Base-by-base conservation (phyloP, 2,329 filamentous ascomycete genomes). In the Penicillium psychrosexuale region DNA sequence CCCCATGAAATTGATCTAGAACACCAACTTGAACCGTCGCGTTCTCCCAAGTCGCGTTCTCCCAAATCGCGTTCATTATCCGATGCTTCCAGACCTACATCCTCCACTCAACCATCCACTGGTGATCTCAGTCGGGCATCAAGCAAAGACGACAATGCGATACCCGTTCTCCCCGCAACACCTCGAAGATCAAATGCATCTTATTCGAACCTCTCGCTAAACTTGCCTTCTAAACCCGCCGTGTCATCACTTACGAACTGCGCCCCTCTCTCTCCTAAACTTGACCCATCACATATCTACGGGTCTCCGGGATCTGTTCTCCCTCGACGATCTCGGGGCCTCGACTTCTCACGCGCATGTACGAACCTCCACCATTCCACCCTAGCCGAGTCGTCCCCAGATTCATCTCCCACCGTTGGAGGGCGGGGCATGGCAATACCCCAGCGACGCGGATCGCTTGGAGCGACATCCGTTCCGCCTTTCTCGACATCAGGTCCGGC, bases 311-410 rank as follows among this genome's bases (percentile, higher is more conserved):
- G 89, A 27, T 95, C 92, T 51, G 89, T 96, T 44, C 82, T 97
- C 8, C 93, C 93, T 17, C 85, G 93, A 61, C 87, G 92, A 58
- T 97, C 92, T 30, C 85, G 93, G 53, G 93, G 93, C 40, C 80
- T 97, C 57, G 93, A 97, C 75, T 97, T 96, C 73, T 93, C 93
- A 38, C 84, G 93, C 63, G 92, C 92, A 11, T 94, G 91, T 59
- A 97, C 93, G 11, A 96, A 92, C 69, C 80, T 99, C 22, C 94
- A 97, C 75, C 94, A 97, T 73, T 97, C 93, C 15, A 97, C 90
- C 0, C 82, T 97, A 8, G 92, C 93, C 53, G 90, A 96, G 70
- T 89, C 90, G 0, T 94, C 90, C 5, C 91, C 92, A 3, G 91
- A 96, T 71, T 94, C 91, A 0, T 97, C 92, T 0, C 94, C 94